Percentiles rank a stretch among this genome's conserved stretches.
These are phyloP conservation scores for Passiflora organensis DNA, from an alignment of 345 rosid genomes.

Conservation along the genomic window DNA sequence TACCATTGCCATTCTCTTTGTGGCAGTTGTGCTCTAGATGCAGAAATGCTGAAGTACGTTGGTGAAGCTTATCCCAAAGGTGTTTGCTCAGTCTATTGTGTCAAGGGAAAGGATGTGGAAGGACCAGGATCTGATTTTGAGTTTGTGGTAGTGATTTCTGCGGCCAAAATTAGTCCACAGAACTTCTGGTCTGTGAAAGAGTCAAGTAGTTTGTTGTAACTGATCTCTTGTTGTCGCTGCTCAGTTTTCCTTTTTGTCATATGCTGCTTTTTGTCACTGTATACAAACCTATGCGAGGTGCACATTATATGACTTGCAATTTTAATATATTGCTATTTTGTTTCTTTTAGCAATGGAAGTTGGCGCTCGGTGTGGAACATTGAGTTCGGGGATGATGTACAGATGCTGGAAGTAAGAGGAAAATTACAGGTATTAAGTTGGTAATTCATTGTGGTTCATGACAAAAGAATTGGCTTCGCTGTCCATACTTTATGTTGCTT, in stretches of 20 bases:
- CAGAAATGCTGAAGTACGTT: conserved; percentile 73
- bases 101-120: conserved; percentile 69
- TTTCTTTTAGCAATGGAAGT: conserved; percentile 67
- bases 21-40: conserved; percentile 79
- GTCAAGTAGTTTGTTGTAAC: neutral
- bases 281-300: no score
- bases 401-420: conserved; percentile 65
- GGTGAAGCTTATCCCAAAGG: conserved; percentile 95
- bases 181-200: conserved; percentile 72
- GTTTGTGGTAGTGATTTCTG: conserved; percentile 82
- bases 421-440: conserved; percentile 77
- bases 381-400: conserved; percentile 73
- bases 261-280: no score
- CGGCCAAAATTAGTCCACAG: conserved; percentile 79
- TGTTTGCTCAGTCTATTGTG: conserved; percentile 67
- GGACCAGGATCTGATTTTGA: conserved; percentile 87
- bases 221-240: no score
- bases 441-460: neutral
- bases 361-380: conserved; percentile 93
- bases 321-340: neutral
- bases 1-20: conserved; percentile 7
- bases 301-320: no score
- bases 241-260: no score
- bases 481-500: no score
- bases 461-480: neutral